Conservation (phyloP, 164 flowering plant genomes). For the Aristolochia californica region DNA sequence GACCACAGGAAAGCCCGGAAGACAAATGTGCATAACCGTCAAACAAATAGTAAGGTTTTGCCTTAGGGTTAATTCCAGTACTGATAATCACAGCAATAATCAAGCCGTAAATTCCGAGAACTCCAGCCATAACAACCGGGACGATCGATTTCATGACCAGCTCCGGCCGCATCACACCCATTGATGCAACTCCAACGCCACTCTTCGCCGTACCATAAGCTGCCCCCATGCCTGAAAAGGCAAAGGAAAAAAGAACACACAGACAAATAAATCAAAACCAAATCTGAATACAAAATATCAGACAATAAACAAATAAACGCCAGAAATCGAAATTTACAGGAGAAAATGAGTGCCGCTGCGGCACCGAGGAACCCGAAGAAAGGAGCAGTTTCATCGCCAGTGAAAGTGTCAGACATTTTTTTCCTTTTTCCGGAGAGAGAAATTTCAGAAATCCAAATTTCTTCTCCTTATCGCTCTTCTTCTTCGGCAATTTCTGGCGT, state of each 20-base stretch:
- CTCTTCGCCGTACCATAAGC: constrained; percentile 91
- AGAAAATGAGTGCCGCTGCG: constrained; percentile 61
- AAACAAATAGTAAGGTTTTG: constrained; percentile 66
- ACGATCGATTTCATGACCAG: constrained; percentile 85
- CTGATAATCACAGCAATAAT: constrained; percentile 85
- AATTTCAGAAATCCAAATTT: background rate
- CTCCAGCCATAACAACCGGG: constrained; percentile 93
- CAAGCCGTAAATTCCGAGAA: constrained; percentile 74
- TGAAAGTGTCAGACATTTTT: constrained; percentile 17
- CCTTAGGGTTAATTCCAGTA: constrained; percentile 86
- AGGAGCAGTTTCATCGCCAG: constrained; percentile 60
- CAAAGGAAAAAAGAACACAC: background rate
- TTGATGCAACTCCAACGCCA: constrained; percentile 85
- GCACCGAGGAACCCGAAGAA: constrained; percentile 70
- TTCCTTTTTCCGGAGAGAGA: too few species aligned
- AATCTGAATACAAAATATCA: background rate
- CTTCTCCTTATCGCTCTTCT: background rate
- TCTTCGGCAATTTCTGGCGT: too few species aligned
- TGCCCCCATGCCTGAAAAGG: constrained; percentile 78
- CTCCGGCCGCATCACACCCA: constrained; percentile 94
- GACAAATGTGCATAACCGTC: constrained; percentile 83
- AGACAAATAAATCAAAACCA: background rate
- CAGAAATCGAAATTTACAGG: constrained; percentile 25
- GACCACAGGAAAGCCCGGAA: constrained; percentile 83
- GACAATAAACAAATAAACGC: background rate